Percentiles rank a stretch among this genome's conserved stretches.
phyloP scores from a whole-genome alignment of 805 yeast genomes.

The Sungouiozyma ichnusensis region DNA sequence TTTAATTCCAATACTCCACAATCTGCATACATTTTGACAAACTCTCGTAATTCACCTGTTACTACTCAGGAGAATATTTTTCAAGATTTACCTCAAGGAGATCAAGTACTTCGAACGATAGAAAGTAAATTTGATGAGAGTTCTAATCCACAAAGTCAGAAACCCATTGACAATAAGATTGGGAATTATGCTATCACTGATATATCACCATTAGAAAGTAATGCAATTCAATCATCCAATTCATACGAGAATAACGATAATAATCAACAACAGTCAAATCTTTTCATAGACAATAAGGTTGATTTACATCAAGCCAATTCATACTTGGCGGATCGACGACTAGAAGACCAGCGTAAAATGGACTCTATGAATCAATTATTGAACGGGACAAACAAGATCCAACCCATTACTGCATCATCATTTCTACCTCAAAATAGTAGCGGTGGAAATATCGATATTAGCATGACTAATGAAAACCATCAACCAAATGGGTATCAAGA shows the following conservation, averaged over 20 bases:
- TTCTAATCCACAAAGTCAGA: no score
- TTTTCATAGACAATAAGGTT: neutral
- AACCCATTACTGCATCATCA: neutral
- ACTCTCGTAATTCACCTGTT: slow-evolving; percentile 4
- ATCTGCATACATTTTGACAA: slow-evolving; percentile 6
- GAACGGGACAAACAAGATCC: neutral
- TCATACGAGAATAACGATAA: neutral
- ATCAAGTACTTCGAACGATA: neutral
- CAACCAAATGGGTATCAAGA: slow-evolving; percentile 1
- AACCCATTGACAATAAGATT: no score
- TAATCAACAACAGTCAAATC: no score
- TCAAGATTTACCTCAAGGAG: slow-evolving; percentile 2
- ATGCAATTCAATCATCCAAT: neutral
- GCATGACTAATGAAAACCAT: slow-evolving; percentile 2
- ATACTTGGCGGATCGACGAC: neutral
- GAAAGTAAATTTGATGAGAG: neutral
- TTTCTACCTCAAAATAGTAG: slow-evolving; percentile 2
- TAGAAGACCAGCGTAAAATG: neutral
- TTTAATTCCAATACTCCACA: slow-evolving; percentile 5
- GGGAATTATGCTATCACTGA: neutral
- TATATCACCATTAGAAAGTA: neutral
- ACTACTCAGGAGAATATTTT: no score
- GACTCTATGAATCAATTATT: neutral
- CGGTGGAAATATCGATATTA: slow-evolving; percentile 3
- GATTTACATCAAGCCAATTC: neutral